Evolutionary conservation across 2,329 filamentous ascomycete genomes (phyloP), one percentile per base, ranked within the genome.

Genomic region (Epichloe bromicola): DNA sequence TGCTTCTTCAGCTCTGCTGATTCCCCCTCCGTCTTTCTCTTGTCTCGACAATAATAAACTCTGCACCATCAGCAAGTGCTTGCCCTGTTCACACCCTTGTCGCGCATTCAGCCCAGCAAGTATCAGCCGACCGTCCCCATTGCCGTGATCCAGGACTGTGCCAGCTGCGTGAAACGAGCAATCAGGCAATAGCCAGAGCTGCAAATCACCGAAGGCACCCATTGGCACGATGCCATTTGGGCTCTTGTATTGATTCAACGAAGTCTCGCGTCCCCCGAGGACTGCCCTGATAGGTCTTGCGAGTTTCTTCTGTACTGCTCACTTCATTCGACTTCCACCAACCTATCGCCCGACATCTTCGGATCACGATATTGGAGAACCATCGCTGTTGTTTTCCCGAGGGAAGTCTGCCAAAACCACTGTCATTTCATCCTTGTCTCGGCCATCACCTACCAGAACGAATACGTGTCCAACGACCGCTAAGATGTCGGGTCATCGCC

Each of bases 401-500:
- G 26, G 10, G 8, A 30, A 38, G 14, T 38, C 36, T 7, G 7
- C 40, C 19, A 12, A 23, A 19, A 7, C 4, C 23, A 17, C 23
- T 3, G 20, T 33, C 11, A 14, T 17, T 14, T 33, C 23, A n/a
- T 17, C 10, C 3, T 44, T 23, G 14, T 30, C 15, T 26, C 17
- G 19, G n/a, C 43, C 23, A 17, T 12, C 37, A 41, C 12, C 20
- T 12, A 34, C 23, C 43, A 40, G 20, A 34, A 33, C n/a, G 7
- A 19, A 12, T 15, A 41, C 20, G 6, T 34, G 20, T 19, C 30
- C 10, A 23, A 36, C 17, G 8, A 34, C 43, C 53, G 50, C 50
- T 58, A 60, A 48, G 54, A 69, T 69, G 66, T 62, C 66, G 53
- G 61, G 55, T 38, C 56, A 62, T 47, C 67, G 68, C 48, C 70